Percentiles rank a stretch among this genome's conserved stretches.
Evolutionary conservation across 2,329 filamentous ascomycete species (phyloP).

Genomic region (Colletotrichum sp.): DNA sequence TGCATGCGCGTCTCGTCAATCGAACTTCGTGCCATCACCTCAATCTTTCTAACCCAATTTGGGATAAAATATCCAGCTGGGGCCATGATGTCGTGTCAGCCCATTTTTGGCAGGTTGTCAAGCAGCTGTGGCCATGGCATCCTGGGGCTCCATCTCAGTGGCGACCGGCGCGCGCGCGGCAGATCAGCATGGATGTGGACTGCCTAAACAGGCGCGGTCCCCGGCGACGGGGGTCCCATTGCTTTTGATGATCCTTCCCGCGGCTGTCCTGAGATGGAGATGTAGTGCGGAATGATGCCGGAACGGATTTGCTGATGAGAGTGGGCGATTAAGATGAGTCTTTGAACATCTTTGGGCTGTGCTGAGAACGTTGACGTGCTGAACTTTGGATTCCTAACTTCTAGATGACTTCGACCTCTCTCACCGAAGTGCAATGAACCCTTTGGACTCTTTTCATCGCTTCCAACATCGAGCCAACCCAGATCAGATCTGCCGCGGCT

Average conservation of each 20-base stretch:
- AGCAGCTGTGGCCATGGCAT: not conserved
- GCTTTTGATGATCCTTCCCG: slow-evolving; percentile 4
- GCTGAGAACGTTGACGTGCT: not conserved
- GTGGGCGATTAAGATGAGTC: not conserved
- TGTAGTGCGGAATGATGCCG: not conserved
- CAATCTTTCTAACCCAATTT: not conserved
- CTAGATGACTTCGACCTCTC: not conserved
- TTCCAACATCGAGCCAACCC: not conserved
- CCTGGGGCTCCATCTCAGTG: not conserved
- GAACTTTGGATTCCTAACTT: not conserved
- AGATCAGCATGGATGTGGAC: slow-evolving; percentile 5
- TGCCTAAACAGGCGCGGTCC: slow-evolving; percentile 9
- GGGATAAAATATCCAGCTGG: not conserved
- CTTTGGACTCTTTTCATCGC: not conserved
- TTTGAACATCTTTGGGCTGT: not conserved
- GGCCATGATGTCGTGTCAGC: not conserved
- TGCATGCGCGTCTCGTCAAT: not conserved
- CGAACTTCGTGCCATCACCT: not conserved
- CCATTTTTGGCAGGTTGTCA: slow-evolving; percentile 9
- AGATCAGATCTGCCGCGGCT: not conserved
- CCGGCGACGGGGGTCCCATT: not conserved
- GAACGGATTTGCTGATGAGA: not conserved
- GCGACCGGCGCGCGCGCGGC: slow-evolving; percentile 4
- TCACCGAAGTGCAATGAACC: not conserved
- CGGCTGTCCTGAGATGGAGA: not conserved